phyloP scores from a whole-genome alignment of 768 basidiomycete species.

The Mycena olivaceomarginata region DNA sequence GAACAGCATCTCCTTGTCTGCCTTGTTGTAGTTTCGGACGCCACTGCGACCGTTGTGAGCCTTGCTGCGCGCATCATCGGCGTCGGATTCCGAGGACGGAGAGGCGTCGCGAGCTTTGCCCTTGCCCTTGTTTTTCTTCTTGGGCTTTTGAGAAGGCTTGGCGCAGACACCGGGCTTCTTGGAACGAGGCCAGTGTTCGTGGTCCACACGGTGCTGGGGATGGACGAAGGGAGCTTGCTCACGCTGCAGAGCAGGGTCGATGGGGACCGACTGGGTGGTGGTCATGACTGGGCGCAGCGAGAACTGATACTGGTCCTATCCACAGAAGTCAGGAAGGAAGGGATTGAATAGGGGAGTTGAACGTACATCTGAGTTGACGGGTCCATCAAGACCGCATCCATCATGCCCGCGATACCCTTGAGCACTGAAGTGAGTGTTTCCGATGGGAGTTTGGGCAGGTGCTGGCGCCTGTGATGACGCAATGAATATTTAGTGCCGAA shows the following conservation, averaged over 20 bases:
- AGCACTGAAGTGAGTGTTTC: background rate
- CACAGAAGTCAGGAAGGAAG: background rate
- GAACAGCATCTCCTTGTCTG: background rate
- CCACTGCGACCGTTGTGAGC: background rate
- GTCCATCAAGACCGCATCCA: constrained; percentile 5
- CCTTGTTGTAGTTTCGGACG: background rate
- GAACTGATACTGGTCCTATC: background rate
- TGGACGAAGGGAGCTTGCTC: background rate
- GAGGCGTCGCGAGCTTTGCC: background rate
- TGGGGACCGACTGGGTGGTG: background rate
- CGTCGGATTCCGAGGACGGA: background rate
- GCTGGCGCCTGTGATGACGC: background rate
- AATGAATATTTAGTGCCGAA: background rate
- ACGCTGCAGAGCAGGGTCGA: background rate
- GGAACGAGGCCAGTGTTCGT: background rate
- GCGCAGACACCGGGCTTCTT: background rate
- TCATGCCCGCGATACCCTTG: constrained; percentile 1
- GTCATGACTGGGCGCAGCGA: background rate
- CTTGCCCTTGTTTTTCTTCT: background rate
- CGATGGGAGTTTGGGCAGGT: background rate
- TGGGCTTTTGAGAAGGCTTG: background rate
- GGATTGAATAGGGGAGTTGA: background rate
- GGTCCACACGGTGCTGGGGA: constrained; percentile 1
- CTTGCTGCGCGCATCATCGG: background rate
- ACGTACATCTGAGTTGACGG: background rate